Evolutionary conservation across 2,329 filamentous ascomycete species (phyloP).

Genomic region (Pseudofabraea citricarpa): DNA sequence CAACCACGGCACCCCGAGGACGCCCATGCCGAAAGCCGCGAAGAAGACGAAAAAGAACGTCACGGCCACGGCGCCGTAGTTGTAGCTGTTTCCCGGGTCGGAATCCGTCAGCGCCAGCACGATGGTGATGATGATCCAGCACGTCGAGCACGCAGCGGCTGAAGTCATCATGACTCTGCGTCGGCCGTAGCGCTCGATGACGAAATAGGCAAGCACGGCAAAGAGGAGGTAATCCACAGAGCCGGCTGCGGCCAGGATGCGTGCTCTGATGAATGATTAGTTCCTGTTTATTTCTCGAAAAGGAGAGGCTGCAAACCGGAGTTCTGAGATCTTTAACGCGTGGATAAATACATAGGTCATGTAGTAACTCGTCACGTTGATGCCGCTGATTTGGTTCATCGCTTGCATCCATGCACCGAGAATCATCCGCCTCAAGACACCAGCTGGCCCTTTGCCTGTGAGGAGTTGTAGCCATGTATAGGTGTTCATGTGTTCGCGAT

Average conservation of each 20-base stretch:
- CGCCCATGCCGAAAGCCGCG: slow-evolving; percentile 44
- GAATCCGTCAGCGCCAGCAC: slow-evolving; percentile 22
- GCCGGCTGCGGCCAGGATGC: slow-evolving; percentile 40
- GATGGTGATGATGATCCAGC: slow-evolving; percentile 35
- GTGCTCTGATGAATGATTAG: slow-evolving; percentile 13
- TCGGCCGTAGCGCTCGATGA: slow-evolving; percentile 33
- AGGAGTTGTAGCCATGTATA: slow-evolving; percentile 37
- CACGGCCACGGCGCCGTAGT: slow-evolving; percentile 43
- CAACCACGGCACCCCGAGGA: slow-evolving; percentile 33
- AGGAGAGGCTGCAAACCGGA: slow-evolving; percentile 12
- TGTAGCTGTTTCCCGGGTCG: slow-evolving; percentile 26
- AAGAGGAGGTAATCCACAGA: slow-evolving; percentile 42
- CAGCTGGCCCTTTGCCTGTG: slow-evolving; percentile 35
- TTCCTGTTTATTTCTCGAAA: not conserved
- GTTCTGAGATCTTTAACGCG: slow-evolving; percentile 30
- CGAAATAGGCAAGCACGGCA: slow-evolving; percentile 28
- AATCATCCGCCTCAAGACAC: slow-evolving; percentile 38
- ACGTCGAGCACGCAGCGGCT: slow-evolving; percentile 39
- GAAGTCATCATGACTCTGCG: slow-evolving; percentile 36
- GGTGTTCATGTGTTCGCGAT: slow-evolving; percentile 30
- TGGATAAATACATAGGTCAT: slow-evolving; percentile 37
- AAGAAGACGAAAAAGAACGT: slow-evolving; percentile 46
- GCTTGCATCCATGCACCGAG: slow-evolving; percentile 43
- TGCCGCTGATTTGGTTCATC: slow-evolving; percentile 43
- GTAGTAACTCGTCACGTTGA: slow-evolving; percentile 31